A percentile compares a stretch with the other conserved stretches of the same genome.
Evolutionary conservation across 176 grass and related monocot species (phyloP).

Genomic region (Panicum miliaceum): DNA sequence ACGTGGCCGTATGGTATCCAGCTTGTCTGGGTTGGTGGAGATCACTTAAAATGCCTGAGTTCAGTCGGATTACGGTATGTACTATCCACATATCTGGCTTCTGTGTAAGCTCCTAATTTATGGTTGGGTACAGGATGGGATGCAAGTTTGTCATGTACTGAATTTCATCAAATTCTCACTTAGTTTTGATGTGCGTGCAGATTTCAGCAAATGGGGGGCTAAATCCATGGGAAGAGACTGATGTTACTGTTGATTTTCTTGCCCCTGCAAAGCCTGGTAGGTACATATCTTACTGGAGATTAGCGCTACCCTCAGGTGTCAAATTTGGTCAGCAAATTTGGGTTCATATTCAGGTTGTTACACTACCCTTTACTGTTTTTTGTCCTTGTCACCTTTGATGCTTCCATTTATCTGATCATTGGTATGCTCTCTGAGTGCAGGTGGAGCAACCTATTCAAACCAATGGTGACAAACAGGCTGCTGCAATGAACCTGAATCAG

Average conservation of each 20-base stretch:
- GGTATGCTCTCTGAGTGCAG: constrained; percentile 40
- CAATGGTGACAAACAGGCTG: constrained; percentile 28
- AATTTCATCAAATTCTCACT: neutral
- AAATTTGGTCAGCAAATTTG: constrained; percentile 81
- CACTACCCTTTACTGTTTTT: neutral
- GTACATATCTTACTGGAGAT: constrained; percentile 87
- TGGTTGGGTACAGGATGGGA: constrained; percentile 11
- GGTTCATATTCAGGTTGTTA: constrained; percentile 79
- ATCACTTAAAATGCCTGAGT: constrained; percentile 49
- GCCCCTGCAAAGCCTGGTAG: constrained; percentile 68
- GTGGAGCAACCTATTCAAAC: constrained; percentile 43
- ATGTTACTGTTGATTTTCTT: constrained; percentile 66
- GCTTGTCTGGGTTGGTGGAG: constrained; percentile 72
- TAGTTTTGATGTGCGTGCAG: constrained; percentile 47
- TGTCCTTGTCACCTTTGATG: constrained; percentile 20
- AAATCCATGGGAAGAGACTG: constrained; percentile 47
- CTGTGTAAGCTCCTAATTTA: neutral
- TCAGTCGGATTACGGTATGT: constrained; percentile 61
- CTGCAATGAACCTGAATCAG: constrained; percentile 56
- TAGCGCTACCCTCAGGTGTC: constrained; percentile 65
- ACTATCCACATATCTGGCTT: neutral
- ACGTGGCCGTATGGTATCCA: constrained; percentile 75
- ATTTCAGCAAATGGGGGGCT: constrained; percentile 61
- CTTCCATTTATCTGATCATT: constrained; percentile 19
- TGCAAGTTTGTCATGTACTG: neutral